Evolutionary conservation across 2,329 filamentous ascomycete genomes (phyloP), one percentile per base, ranked within the genome.

Genomic region (Podosphaera aphanis): DNA sequence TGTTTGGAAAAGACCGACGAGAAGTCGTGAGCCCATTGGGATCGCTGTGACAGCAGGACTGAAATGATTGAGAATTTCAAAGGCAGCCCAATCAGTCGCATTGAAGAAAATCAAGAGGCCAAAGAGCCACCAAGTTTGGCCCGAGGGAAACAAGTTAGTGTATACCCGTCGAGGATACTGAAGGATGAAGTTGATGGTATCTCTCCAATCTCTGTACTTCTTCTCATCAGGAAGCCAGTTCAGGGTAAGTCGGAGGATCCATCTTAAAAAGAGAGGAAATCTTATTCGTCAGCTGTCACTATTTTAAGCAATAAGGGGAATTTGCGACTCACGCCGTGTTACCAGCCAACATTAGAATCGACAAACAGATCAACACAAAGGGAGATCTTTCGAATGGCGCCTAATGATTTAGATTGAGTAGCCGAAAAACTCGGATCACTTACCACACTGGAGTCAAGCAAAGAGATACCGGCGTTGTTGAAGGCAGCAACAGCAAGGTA

Each of bases 1-100:
- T 1, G 72, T 72, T 55, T 78, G 73, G 53, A 81, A 82, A 2
- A 80, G 62, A 0, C 76, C 77, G 51, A 77, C 75, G 19, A 81
- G 61, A 3, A 76, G 62, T 1, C 75, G 67, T 15, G 69, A 67
- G 0, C 67, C 66, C 0, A 63, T 54, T 0, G 72, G 67, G 13
- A 78, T 66, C 3, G 57, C 55, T 25, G 69, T 63, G 0, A 79
- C 63, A 1, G 64, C 63, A 1, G 66, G 60, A 51, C 80, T 79
- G 1, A 71, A 70, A 37, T 79, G 65, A 41, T 79, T 77, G 2
- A 82, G 62, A 2, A 80, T 60, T 56, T 79, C 74, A 50, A 81
- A 81, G 0, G 68, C 68, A 0, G 69, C 63, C 77, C 76, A 81
- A 51, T 79, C 74, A 16, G 74, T 66, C 0, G 68, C 65, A 47